A percentile compares a stretch with the other conserved stretches of the same genome.
Conservation (phyloP, 73 alveolate species). For the Loxodes magnus region DNA sequence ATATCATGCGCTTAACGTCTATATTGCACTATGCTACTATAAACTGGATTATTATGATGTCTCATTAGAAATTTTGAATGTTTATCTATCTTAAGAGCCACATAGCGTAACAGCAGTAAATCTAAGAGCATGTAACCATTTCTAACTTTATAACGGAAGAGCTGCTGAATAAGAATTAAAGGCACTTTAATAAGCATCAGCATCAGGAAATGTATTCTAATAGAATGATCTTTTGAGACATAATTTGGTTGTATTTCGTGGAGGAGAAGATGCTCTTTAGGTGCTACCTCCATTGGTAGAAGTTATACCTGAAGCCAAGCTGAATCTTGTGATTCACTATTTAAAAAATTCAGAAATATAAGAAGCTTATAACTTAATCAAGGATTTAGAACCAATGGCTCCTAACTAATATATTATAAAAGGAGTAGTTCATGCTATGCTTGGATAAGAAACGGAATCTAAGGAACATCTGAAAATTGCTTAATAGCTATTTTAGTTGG, state of each 20-base stretch:
- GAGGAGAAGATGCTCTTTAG: conserved; percentile 92
- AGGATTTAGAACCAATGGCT: conserved; percentile 91
- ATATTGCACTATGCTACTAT: conserved; percentile 95
- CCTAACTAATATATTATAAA: conserved; percentile 92
- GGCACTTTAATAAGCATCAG: conserved; percentile 56
- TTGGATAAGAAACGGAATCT: conserved; percentile 84
- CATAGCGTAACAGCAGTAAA: conserved; percentile 76
- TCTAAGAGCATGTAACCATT: conserved; percentile 95
- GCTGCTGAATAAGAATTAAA: conserved; percentile 93
- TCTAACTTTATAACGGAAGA: conserved; percentile 86
- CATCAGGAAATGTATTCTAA: conserved; percentile 87
- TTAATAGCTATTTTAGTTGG: conserved; percentile 82
- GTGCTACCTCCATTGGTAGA: conserved; percentile 92
- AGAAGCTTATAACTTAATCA: conserved; percentile 90
- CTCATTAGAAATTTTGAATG: conserved; percentile 78
- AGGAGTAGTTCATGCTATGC: conserved; percentile 96
- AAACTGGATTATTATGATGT: conserved; percentile 96
- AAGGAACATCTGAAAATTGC: conserved; percentile 89
- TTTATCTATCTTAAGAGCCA: conserved; percentile 63
- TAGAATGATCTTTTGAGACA: conserved; percentile 92
- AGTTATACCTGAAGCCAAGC: conserved; percentile 94
- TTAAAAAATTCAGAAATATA: conserved; percentile 75
- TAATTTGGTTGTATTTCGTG: conserved; percentile 91
- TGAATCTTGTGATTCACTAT: conserved; percentile 87
- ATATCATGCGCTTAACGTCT: conserved; percentile 81